These are phyloP conservation scores for Kalaharituber pfeilii DNA, from an alignment of 2,329 filamentous ascomycete species.

Conservation along the genomic window DNA sequence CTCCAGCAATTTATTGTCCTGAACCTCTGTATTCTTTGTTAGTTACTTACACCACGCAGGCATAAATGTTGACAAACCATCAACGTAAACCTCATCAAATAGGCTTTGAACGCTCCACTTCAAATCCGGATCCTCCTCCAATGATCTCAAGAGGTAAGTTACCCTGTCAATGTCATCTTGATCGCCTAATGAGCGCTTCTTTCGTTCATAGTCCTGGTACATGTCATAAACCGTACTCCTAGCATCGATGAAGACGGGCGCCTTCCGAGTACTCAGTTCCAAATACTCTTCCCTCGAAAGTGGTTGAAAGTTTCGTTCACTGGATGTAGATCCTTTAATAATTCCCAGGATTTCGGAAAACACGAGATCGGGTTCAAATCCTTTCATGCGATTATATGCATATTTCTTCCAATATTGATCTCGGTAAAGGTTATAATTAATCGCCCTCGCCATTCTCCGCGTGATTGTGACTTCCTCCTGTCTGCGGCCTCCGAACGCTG, in stretches of 20 bases:
- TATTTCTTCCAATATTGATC: slow-evolving; percentile 1
- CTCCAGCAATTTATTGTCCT: slow-evolving; percentile 24
- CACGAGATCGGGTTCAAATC: slow-evolving; percentile 18
- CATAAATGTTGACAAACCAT: too few species aligned
- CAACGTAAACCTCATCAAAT: slow-evolving; percentile 11
- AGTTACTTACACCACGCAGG: too few species aligned
- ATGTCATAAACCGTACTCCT: neutral
- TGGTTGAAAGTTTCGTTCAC: neutral
- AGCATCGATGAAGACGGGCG: neutral
- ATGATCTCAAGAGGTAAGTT: neutral
- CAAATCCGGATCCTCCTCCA: neutral
- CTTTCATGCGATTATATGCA: slow-evolving; percentile 18
- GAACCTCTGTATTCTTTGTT: too few species aligned
- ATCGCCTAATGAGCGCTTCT: neutral
- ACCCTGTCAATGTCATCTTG: neutral
- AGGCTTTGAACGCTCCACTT: slow-evolving; percentile 1
- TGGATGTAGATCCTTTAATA: slow-evolving; percentile 22
- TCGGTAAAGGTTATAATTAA: neutral
- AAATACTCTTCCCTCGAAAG: neutral
- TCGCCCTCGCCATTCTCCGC: neutral
- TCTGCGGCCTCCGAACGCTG: neutral
- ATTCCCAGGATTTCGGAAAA: slow-evolving; percentile 25
- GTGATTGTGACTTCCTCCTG: neutral
- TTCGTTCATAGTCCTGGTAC: neutral
- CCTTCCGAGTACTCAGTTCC: too few species aligned